Percentiles rank a stretch among this genome's conserved stretches.
phyloP scores from a whole-genome alignment of 768 basidiomycete genomes.

The Pulveroboletus frians region DNA sequence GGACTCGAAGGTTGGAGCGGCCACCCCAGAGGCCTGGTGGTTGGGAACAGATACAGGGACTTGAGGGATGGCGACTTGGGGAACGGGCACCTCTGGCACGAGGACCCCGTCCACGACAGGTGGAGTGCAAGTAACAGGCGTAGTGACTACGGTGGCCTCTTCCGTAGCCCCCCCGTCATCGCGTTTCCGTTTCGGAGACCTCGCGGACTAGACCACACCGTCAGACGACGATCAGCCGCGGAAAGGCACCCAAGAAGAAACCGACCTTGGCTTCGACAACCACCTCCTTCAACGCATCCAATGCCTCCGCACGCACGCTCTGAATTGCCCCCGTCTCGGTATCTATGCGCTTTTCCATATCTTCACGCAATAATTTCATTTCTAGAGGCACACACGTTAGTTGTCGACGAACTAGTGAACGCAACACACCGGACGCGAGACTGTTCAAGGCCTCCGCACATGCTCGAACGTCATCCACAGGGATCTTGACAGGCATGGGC shows the following conservation, averaged over 20 bases:
- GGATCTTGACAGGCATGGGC: slow-evolving; percentile 3
- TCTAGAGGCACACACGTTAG: slow-evolving; percentile 29
- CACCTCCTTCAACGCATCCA: slow-evolving; percentile 33
- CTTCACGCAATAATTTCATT: slow-evolving; percentile 41
- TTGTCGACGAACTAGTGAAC: not conserved
- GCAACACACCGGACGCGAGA: slow-evolving; percentile 39
- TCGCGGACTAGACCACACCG: slow-evolving; percentile 25
- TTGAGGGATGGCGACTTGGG: slow-evolving; percentile 3
- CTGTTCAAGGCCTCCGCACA: slow-evolving; percentile 34
- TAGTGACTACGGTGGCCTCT: not conserved
- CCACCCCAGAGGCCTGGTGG: not conserved
- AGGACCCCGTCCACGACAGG: not conserved
- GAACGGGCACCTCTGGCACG: not conserved
- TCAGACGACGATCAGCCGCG: slow-evolving; percentile 17
- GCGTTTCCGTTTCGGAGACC: slow-evolving; percentile 63
- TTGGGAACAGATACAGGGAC: not conserved
- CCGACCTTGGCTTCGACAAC: slow-evolving; percentile 32
- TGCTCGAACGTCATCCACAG: slow-evolving; percentile 21
- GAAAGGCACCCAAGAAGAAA: slow-evolving; percentile 10
- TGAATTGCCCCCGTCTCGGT: slow-evolving; percentile 42
- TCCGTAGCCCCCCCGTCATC: slow-evolving; percentile 34
- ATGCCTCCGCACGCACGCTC: slow-evolving; percentile 36
- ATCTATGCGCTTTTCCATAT: slow-evolving; percentile 41
- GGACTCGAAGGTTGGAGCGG: slow-evolving; percentile 9
- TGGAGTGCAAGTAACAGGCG: not conserved